Base-by-base conservation (phyloP, 345 rosid genomes). In the Arabidopsis arenosa region DNA sequence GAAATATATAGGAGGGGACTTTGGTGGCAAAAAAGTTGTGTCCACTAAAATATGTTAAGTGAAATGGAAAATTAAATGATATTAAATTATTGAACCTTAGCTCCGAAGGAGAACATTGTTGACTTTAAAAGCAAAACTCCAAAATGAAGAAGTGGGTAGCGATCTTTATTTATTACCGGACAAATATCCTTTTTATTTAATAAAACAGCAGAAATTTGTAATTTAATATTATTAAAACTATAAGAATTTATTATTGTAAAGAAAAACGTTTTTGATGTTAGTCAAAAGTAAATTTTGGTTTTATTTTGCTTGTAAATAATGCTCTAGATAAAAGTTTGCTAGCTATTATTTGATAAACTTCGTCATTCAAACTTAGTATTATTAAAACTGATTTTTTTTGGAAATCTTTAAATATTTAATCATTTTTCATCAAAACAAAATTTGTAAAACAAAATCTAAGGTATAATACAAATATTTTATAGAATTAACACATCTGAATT, bases 71-170 rank as follows among this genome's bases (percentile, higher is more conserved):
- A 57, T 11, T 48, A 75, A 67, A 68, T 33, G 11, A 13, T 68
- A 18, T 41, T 52, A 68, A 64, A 47, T 70, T 17, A 64, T 47
- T 71, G 67, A 77, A 49, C 62, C 80, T 77, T 71, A 71, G 80
- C 41, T 55, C 61, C n/a, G 66, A 77, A 77, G 80, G 67, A 56
- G 80, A 30, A 65, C 55, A 77, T 71, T 65, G 61, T 77, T 71
- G 76, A 64, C 80, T 39, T 71, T 65, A 36, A 64, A 64, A 71
- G 68, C 80, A 64, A 77, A 47, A 47, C 55, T 57, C 76, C 76
- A 71, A 71, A 65, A 11, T n/a, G 3, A 49, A 36, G 23, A 3
- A 30, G 72, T 39, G 30, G 72, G 53, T 56, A 56, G 17, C 53
- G 49, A 15, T 56, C 40, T 63, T 63, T 43, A 63, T 70, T 62